Percentiles rank a stretch among this genome's conserved stretches.
phyloP scores from a whole-genome alignment of 352 stramenopile genomes.

The Pythium insidiosum region DNA sequence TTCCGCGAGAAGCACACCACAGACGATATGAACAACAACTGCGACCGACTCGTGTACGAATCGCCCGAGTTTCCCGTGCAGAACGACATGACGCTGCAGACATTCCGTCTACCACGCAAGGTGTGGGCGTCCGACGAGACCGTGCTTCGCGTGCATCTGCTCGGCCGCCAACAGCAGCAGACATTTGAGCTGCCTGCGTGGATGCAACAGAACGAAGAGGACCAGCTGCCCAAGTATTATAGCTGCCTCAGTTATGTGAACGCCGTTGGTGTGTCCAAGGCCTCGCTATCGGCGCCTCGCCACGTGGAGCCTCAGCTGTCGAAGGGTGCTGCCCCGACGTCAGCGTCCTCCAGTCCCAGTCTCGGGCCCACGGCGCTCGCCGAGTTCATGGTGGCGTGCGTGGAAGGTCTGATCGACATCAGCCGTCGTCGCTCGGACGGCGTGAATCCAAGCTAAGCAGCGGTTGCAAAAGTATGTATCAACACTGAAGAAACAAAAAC shows the following conservation, averaged over 20 bases:
- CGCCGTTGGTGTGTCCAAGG: conserved; percentile 28
- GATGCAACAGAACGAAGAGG: conserved; percentile 29
- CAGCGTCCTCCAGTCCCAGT: too few relatives aligned
- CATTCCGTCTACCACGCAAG: conserved; percentile 41
- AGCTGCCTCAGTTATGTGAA: conserved; percentile 77
- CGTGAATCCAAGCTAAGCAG: too few relatives aligned
- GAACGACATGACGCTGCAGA: conserved; percentile 70
- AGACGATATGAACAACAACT: not conserved
- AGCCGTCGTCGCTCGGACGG: too few relatives aligned
- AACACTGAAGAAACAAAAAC: too few relatives aligned
- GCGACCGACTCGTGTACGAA: conserved; percentile 21
- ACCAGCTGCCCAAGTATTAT: conserved; percentile 64
- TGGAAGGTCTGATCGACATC: conserved; percentile 49
- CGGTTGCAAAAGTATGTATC: too few relatives aligned
- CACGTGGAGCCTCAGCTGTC: conserved; percentile 7
- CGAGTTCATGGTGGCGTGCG: conserved; percentile 56
- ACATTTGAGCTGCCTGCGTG: conserved; percentile 56
- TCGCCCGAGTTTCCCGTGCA: conserved; percentile 42
- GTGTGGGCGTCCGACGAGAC: conserved; percentile 33
- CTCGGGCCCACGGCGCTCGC: conserved; percentile 21
- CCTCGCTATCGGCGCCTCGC: conserved; percentile 4
- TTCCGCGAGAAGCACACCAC: conserved; percentile 48
- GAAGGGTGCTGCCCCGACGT: too few relatives aligned
- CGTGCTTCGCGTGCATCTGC: conserved; percentile 46
- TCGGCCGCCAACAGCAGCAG: conserved; percentile 64